phyloP scores from a whole-genome alignment of 1,284 basidiomycete genomes.

The Cystobasidiaceae sp. region DNA sequence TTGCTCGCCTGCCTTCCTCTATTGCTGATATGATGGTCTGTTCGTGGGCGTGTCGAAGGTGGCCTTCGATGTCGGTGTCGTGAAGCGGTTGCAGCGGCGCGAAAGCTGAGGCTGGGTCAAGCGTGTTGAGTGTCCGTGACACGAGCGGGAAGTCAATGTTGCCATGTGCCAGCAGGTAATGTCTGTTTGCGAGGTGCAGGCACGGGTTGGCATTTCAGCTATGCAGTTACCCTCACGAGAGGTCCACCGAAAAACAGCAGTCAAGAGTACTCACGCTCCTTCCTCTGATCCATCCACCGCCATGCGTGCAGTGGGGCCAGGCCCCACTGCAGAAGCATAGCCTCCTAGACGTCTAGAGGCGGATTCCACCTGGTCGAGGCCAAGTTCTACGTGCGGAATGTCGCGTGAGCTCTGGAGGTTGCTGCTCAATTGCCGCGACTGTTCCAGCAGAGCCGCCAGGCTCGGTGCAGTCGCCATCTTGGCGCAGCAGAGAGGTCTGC shows the following conservation, averaged over 20 bases:
- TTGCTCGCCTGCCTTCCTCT: slow-evolving; percentile 72
- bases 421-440: slow-evolving; percentile 40
- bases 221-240: neutral
- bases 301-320: neutral
- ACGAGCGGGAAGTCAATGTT: slow-evolving; percentile 74
- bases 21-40: slow-evolving; percentile 90
- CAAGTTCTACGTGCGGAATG: slow-evolving; percentile 76
- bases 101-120: slow-evolving; percentile 79
- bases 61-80: slow-evolving; percentile 81
- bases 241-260: no score
- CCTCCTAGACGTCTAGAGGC: slow-evolving; percentile 65
- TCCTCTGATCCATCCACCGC: slow-evolving; percentile 3
- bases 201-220: neutral
- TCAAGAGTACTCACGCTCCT: slow-evolving; percentile 27
- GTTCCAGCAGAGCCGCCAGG: slow-evolving; percentile 41
- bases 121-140: slow-evolving; percentile 69
- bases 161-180: slow-evolving; percentile 70
- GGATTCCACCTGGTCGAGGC: slow-evolving; percentile 84
- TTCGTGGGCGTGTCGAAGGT: slow-evolving; percentile 84
- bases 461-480: slow-evolving; percentile 23
- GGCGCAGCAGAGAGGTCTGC: neutral
- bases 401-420: slow-evolving; percentile 56
- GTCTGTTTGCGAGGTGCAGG: slow-evolving; percentile 11
- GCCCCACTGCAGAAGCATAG: slow-evolving; percentile 42
- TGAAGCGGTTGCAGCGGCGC: slow-evolving; percentile 79